These are phyloP conservation scores for Rossbeevera mucosa DNA, from an alignment of 768 basidiomycete species.

Conservation along the genomic window DNA sequence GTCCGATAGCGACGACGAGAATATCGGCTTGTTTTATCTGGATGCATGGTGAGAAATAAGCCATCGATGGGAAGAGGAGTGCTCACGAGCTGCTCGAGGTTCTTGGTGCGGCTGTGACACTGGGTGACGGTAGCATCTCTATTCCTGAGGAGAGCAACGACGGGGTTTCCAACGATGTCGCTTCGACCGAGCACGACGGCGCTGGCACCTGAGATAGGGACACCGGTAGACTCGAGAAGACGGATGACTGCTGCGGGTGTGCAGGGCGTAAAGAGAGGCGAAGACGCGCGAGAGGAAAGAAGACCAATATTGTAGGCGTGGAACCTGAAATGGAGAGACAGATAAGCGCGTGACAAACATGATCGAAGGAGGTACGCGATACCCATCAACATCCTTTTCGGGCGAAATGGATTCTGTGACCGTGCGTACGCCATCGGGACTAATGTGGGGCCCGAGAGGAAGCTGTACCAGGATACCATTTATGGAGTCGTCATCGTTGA, in stretches of 20 bases:
- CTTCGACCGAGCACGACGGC: conserved; percentile 94
- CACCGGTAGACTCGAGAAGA: conserved; percentile 83
- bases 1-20: conserved; percentile 94
- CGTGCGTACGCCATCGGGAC: conserved; percentile 74
- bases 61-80: conserved; percentile 3
- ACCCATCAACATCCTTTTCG: conserved; percentile 97
- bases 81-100: conserved; percentile 73
- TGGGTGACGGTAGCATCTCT: conserved; percentile 96
- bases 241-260: conserved; percentile 92
- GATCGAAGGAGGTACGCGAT: conserved; percentile 21
- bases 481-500: conserved; percentile 78
- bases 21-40: conserved; percentile 88
- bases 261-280: conserved; percentile 90
- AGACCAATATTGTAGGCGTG: conserved; percentile 98
- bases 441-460: conserved; percentile 82
- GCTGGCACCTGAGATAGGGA: conserved; percentile 69
- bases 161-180: conserved; percentile 97
- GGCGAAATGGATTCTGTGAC: conserved; percentile 95
- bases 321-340: conserved; percentile 52
- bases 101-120: conserved; percentile 88
- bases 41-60: conserved; percentile 3
- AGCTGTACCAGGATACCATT: conserved; percentile 95
- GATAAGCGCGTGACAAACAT: conserved; percentile 3
- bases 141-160: conserved; percentile 83
- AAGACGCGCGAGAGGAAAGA: conserved; percentile 83